Base-by-base conservation (phyloP, 345 rosid genomes). In the sweet orange (Citrus sinensis) region DNA sequence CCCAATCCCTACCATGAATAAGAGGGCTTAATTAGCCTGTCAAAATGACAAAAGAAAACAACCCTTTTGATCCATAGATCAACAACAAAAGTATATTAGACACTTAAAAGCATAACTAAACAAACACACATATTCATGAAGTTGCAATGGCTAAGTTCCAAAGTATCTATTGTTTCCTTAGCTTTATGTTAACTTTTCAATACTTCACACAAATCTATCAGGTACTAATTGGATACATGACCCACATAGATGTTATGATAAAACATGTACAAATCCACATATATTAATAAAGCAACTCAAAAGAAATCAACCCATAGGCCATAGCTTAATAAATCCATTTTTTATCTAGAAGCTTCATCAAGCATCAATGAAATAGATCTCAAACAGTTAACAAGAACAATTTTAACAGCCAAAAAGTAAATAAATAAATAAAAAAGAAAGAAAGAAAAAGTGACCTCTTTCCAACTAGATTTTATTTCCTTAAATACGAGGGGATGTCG, bases 11-110 rank as follows among this genome's bases (percentile, higher is more conserved):
- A 82, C 55, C 83, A 75, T 70, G 86, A 72, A 86, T 70, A 81
- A 62, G 67, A 77, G 79, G 76, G 30, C 39, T 74, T 65, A 39
- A 39, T 39, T 39, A 77, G 85, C 93, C 92, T 83, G 89, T 70
- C n/a, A 77, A 78, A 67, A 64, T 69, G 32, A n/a, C 3, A 34
- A 34, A 34, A 35, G 49, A 27, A 55, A 30, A 24, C 10, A 61
- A 70, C 32, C 55, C 7, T 32, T 66, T 55, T 13, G 37, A 62
- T n/a, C 64, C 32, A 16, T 30, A 62, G 25, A 24, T 32, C 61
- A 30, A 76, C 76, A 66, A 42, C 49, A 65, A 35, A 67, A 8
- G 5, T 37, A 81, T 39, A 22, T 30, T 27, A 30, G 40, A 30
- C 37, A 13, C 46, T 22, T 27, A 1, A 0, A 68, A 46, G 22